Evolutionary conservation across 2,329 filamentous ascomycete genomes (phyloP).

Genomic region (Ceratocystis lukuohia): DNA sequence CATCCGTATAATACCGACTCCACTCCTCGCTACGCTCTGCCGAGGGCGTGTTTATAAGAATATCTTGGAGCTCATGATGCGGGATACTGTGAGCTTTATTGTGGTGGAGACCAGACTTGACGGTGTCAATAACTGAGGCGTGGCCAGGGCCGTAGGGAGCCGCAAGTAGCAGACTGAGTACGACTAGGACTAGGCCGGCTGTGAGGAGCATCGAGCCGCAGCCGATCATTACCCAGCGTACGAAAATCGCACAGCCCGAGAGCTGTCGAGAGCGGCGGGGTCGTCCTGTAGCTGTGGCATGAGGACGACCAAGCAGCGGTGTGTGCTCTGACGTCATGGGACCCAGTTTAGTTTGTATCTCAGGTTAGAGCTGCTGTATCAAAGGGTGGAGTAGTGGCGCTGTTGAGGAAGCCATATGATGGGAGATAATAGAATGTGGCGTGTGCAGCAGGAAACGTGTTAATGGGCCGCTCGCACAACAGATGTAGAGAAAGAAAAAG

Average conservation of each 20-base stretch:
- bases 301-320: neutral
- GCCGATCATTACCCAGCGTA: constrained; percentile 9
- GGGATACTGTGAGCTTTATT: constrained; percentile 17
- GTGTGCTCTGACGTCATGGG: constrained; percentile 1
- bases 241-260: neutral
- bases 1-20: constrained; percentile 65
- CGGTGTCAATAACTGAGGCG: constrained; percentile 1
- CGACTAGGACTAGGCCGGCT: neutral
- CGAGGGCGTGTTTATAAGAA: constrained; percentile 46
- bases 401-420: neutral
- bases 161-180: neutral
- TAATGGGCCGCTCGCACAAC: too few species aligned
- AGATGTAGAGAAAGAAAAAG: neutral
- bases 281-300: neutral
- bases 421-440: too few species aligned
- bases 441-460: too few species aligned
- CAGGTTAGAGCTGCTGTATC: too few species aligned
- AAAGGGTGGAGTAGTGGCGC: neutral
- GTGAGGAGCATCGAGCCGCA: neutral
- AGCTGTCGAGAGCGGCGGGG: neutral
- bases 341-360: too few species aligned
- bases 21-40: constrained; percentile 50
- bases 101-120: constrained; percentile 7
- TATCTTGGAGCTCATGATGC: constrained; percentile 40
- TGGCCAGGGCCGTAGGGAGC: constrained; percentile 3